These are phyloP conservation scores for Eucalyptus regnans DNA, from an alignment of 345 rosid species.

Conservation along the genomic window DNA sequence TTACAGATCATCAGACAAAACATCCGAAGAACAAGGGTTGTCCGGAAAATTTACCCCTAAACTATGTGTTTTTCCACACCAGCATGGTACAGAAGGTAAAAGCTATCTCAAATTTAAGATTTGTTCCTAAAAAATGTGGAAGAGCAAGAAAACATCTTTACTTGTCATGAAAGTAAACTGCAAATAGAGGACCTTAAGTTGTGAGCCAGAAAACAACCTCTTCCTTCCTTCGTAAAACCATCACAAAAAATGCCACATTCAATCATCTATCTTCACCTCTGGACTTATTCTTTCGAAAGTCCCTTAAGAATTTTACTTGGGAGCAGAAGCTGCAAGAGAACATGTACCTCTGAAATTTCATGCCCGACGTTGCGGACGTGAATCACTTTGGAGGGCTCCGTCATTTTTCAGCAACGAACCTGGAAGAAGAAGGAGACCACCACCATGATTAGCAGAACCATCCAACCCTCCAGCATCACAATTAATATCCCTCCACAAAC, in stretches of 20 bases:
- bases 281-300: background rate
- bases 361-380: conserved; percentile 98
- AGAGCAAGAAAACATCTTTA: background rate
- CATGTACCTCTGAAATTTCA: conserved; percentile 83
- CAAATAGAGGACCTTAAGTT: background rate
- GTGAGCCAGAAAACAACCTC: background rate
- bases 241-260: background rate
- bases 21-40: background rate
- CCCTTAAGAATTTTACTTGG: background rate
- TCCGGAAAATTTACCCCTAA: background rate
- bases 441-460: background rate
- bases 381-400: conserved; percentile 93
- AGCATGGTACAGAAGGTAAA: background rate
- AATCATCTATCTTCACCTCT: background rate
- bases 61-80: background rate
- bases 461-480: background rate
- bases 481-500: background rate
- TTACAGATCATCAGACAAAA: background rate
- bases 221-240: background rate
- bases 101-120: background rate
- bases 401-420: conserved; percentile 22
- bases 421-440: background rate
- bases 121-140: background rate
- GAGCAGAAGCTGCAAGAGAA: background rate
- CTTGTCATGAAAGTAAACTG: background rate